phyloP scores from a whole-genome alignment of 2,329 filamentous ascomycete genomes.

The Microdochium trichocladiopsis region DNA sequence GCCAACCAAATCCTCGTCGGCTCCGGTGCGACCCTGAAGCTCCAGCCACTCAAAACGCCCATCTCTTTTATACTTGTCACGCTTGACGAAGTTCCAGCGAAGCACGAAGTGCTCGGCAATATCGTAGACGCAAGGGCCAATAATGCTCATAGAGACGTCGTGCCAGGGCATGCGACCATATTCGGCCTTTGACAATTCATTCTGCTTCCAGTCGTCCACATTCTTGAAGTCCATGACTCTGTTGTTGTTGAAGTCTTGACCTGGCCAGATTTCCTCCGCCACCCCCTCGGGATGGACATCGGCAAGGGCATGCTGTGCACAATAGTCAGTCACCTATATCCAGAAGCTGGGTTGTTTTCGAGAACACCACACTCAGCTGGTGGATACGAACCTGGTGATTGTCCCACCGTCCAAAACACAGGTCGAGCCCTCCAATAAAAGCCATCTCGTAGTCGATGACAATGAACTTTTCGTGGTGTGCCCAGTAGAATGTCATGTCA shows the following conservation, averaged over 20 bases:
- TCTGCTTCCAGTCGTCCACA: constrained; percentile 86
- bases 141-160: constrained; percentile 86
- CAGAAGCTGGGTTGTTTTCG: not conserved
- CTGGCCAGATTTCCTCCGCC: constrained; percentile 79
- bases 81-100: constrained; percentile 94
- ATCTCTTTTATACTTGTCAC: constrained; percentile 95
- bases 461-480: constrained; percentile 96
- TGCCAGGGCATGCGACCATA: constrained; percentile 98
- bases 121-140: constrained; percentile 85
- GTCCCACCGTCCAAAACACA: constrained; percentile 96
- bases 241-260: constrained; percentile 98
- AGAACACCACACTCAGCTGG: not conserved
- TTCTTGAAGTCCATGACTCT: constrained; percentile 92
- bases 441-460: constrained; percentile 87
- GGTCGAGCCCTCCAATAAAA: constrained; percentile 89
- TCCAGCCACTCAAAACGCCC: constrained; percentile 77
- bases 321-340: not conserved
- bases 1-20: constrained; percentile 78
- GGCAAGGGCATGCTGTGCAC: constrained; percentile 63
- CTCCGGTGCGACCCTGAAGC: constrained; percentile 66
- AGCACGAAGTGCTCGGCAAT: constrained; percentile 94
- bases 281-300: constrained; percentile 85
- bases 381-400: constrained; percentile 43
- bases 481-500: constrained; percentile 97
- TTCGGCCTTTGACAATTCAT: constrained; percentile 85